Percentiles rank a stretch among this genome's conserved stretches.
phyloP scores from a whole-genome alignment of 176 grass and related monocot species.

The Cymbopogon citratus region DNA sequence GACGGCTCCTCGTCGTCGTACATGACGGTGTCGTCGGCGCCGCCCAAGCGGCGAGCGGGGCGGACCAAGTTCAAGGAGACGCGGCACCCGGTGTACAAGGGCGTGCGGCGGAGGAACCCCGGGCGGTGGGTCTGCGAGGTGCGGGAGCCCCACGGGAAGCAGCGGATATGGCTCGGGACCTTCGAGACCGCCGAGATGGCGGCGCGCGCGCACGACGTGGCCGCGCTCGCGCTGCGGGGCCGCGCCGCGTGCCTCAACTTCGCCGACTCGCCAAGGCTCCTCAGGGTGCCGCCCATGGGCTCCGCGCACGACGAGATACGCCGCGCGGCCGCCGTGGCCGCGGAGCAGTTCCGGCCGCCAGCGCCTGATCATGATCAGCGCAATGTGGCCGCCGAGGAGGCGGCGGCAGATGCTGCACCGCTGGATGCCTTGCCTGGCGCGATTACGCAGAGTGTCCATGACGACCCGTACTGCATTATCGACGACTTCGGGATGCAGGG shows the following conservation, averaged over 20 bases:
- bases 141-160: conserved; percentile 80
- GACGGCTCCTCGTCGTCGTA: conserved; percentile 36
- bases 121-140: conserved; percentile 97
- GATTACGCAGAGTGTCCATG: not conserved
- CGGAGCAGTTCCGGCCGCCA: conserved; percentile 40
- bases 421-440: not conserved
- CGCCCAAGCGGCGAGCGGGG: conserved; percentile 75
- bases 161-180: conserved; percentile 84
- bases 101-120: conserved; percentile 70
- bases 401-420: not conserved
- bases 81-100: conserved; percentile 88
- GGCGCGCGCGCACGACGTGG: conserved; percentile 85
- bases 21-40: conserved; percentile 73
- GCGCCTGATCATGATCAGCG: not conserved
- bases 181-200: conserved; percentile 95
- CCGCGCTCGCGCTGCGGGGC: conserved; percentile 65
- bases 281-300: conserved; percentile 40
- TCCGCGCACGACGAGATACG: conserved; percentile 53
- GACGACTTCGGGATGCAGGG: conserved; percentile 86
- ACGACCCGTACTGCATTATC: not conserved
- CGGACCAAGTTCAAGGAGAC: conserved; percentile 97
- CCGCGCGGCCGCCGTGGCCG: conserved; percentile 44
- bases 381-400: not conserved
- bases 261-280: conserved; percentile 60
- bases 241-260: conserved; percentile 88